Evolutionary conservation across 345 rosid genomes (phyloP), one percentile per base, ranked within the genome.

Genomic region (Brassica carinata): DNA sequence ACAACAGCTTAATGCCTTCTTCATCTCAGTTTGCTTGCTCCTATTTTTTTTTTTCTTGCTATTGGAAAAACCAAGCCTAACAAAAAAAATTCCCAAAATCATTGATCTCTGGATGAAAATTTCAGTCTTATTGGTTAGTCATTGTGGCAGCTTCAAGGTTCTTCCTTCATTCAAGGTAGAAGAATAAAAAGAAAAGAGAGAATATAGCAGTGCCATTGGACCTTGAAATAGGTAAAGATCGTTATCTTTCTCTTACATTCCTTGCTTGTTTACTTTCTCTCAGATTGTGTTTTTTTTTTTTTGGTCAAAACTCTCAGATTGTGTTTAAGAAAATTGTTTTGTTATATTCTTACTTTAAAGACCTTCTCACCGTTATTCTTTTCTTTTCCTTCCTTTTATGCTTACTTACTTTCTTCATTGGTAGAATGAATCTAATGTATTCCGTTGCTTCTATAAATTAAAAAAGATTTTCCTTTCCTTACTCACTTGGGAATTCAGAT

Each of bases 191-290:
- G 2, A 13, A 11, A 29, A 63, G 2, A 14, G 9, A 64, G 68
- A 64, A 64, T 31, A 64, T 30, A 63, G 18, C 9, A 64, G 13
- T 10, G 6, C 23, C 19, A 7, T 64, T 57, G 1, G 18, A 67
- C 59, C 67, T 55, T 27, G 40, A 34, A 67, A 69, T 61, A 62
- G 75, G 51, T 62, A 72, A 72, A 72, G 68, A 38, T 79, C 58
- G 73, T 72, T 38, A 31, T 67, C 55, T 79, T 79, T 73, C 26
- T 79, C 43, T 59, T n/a, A 72, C 8, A 72, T 79, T 72, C 77
- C 6, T 79, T 79, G 3, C 77, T 55, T 79, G 68, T 38, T 34
- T 34, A 34, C 40, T 34, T 34, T 33, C 5, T 34, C 40, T 34
- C 8, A 23, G 26, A 23, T 51, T 51, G 18, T 45, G 45, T 51